Conservation (phyloP, 495 filamentous ascomycete genomes). For the Neurospora sp. region DNA sequence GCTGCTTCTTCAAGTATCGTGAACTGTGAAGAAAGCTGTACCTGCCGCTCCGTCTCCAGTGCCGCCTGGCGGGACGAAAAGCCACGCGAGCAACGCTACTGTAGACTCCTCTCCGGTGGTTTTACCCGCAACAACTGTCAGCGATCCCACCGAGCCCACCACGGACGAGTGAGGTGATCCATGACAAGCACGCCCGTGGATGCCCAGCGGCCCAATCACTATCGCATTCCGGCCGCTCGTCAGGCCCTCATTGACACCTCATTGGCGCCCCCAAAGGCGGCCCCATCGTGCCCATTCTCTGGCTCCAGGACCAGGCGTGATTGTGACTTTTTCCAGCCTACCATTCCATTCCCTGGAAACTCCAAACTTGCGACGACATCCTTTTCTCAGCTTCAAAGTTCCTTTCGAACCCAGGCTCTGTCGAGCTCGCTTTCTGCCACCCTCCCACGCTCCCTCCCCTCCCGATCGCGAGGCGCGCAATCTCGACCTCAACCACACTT, state of each 20-base stretch:
- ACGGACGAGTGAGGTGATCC: neutral
- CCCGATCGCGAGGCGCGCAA: neutral
- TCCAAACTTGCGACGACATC: neutral
- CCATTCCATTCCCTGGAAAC: neutral
- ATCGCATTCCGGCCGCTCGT: neutral
- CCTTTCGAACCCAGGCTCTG: neutral
- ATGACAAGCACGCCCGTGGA: neutral
- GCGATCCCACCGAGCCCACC: neutral
- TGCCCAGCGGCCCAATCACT: neutral
- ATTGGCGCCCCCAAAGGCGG: neutral
- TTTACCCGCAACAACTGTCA: neutral
- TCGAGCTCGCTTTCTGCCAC: neutral
- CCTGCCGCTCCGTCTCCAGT: neutral
- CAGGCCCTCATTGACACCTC: neutral
- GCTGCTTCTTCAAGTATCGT: neutral
- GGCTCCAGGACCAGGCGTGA: neutral
- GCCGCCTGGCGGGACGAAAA: neutral
- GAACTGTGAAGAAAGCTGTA: neutral
- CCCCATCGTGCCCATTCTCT: neutral
- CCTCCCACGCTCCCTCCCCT: neutral
- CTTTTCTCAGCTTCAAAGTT: neutral
- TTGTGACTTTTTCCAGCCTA: neutral
- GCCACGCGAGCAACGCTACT: neutral
- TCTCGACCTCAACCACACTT: neutral
- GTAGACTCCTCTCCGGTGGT: neutral